Conservation (phyloP, 768 basidiomycete species). For the Gloeopeniophorella convolvens region DNA sequence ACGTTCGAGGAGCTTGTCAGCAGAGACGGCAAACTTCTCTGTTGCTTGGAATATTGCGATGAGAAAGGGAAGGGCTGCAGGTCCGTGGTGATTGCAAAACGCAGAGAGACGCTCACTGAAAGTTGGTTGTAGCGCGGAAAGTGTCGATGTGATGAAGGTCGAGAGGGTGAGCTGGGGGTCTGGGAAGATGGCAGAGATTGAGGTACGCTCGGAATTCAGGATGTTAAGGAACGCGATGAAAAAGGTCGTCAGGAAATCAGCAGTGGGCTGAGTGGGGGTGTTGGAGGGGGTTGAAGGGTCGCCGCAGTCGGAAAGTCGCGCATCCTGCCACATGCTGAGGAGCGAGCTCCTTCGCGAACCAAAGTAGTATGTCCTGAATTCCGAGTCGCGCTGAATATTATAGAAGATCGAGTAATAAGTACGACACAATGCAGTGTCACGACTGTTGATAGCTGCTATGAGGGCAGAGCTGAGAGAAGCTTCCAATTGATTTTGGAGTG, state of each 20-base stretch:
- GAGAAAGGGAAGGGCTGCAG: constrained; percentile 58
- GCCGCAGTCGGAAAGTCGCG: constrained; percentile 42
- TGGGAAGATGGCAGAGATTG: constrained; percentile 83
- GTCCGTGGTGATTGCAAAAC: constrained; percentile 58
- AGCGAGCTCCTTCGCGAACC: constrained; percentile 66
- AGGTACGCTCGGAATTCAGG: constrained; percentile 62
- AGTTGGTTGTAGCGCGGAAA: constrained; percentile 76
- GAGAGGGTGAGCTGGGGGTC: constrained; percentile 74
- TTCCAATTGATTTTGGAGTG: constrained; percentile 93
- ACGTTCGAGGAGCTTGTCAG: constrained; percentile 76
- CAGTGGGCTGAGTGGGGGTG: constrained; percentile 37
- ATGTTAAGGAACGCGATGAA: constrained; percentile 60
- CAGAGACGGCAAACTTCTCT: constrained; percentile 72
- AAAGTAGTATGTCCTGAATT: constrained; percentile 94
- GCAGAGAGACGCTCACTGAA: constrained; percentile 72
- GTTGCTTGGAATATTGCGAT: constrained; percentile 67
- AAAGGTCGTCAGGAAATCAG: constrained; percentile 68
- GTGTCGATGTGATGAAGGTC: constrained; percentile 72
- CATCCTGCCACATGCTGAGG: constrained; percentile 63
- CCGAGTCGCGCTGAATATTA: constrained; percentile 85
- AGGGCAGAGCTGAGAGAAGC: constrained; percentile 86
- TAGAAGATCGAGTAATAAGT: constrained; percentile 82
- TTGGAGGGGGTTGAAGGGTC: constrained; percentile 29
- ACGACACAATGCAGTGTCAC: constrained; percentile 68
- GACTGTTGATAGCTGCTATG: constrained; percentile 75